Evolutionary conservation across 2,329 filamentous ascomycete species (phyloP).

Genomic region (Talaromyces sp.): DNA sequence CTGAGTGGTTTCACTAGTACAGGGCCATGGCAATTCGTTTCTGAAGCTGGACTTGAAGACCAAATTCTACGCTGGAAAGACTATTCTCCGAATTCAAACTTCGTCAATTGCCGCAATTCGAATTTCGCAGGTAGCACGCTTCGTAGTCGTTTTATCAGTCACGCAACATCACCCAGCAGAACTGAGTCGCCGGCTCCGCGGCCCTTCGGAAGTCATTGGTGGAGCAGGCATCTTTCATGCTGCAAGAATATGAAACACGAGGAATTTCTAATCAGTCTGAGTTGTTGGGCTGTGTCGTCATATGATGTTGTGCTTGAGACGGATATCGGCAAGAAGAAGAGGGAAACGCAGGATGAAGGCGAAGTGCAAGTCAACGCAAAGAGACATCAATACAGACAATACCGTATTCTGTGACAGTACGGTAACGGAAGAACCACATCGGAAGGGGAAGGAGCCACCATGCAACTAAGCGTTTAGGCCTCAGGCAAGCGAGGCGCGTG

Average conservation of each 20-base stretch:
- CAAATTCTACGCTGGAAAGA: not conserved
- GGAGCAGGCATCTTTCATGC: not conserved
- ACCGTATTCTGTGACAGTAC: not conserved
- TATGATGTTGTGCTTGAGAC: not conserved
- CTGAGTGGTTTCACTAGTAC: not conserved
- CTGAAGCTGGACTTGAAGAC: not conserved
- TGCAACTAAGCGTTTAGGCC: slow-evolving; percentile 16
- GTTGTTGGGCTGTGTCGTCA: not conserved
- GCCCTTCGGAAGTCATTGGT: not conserved
- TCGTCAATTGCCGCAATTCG: not conserved
- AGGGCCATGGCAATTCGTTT: not conserved
- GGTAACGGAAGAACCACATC: not conserved
- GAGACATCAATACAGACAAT: not conserved
- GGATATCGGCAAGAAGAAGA: not conserved
- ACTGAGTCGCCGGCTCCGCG: not conserved
- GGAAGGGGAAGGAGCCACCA: not conserved
- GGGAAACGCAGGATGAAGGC: not conserved
- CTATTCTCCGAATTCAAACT: not conserved
- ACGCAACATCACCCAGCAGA: not conserved
- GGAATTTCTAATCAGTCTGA: not conserved
- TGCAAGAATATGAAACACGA: not conserved
- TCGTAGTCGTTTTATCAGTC: not conserved
- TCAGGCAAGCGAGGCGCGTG: slow-evolving; percentile 13
- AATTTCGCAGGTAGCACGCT: not conserved
- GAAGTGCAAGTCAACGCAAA: not conserved